These are phyloP conservation scores for Cornus controversa DNA, from an alignment of 148 eudicot species.

Conservation along the genomic window DNA sequence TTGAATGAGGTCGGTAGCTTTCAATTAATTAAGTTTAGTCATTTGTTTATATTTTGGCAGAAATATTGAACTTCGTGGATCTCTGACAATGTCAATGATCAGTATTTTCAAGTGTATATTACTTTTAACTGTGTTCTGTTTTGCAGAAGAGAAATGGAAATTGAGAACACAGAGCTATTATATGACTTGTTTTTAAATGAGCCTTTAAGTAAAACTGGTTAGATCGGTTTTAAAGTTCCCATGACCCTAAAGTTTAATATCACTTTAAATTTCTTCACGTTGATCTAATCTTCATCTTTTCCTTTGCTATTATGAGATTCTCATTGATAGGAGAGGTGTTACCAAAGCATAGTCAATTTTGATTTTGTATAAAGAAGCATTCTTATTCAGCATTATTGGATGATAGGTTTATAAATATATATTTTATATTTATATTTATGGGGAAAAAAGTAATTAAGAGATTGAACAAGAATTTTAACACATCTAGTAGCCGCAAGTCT, in stretches of 20 bases:
- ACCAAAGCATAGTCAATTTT: too few species aligned
- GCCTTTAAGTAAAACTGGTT: neutral
- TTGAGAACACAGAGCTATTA: neutral
- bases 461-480: too few species aligned
- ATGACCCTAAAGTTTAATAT: too few species aligned
- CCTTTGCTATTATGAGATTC: too few species aligned
- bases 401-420: too few species aligned
- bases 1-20: constrained; percentile 57
- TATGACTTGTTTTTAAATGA: neutral
- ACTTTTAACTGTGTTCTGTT: neutral
- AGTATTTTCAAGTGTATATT: neutral
- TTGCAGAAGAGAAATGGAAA: neutral
- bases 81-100: neutral
- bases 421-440: too few species aligned
- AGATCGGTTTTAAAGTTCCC: too few species aligned
- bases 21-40: neutral
- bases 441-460: too few species aligned
- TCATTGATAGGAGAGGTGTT: neutral
- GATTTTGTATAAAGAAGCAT: neutral
- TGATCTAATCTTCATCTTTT: too few species aligned
- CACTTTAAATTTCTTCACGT: too few species aligned
- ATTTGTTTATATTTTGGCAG: too few species aligned
- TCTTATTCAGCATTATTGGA: neutral
- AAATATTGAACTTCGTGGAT: constrained; percentile 1
- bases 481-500: too few species aligned